phyloP scores from a whole-genome alignment of 2,329 filamentous ascomycete species.

The Aureobasidium vineae region DNA sequence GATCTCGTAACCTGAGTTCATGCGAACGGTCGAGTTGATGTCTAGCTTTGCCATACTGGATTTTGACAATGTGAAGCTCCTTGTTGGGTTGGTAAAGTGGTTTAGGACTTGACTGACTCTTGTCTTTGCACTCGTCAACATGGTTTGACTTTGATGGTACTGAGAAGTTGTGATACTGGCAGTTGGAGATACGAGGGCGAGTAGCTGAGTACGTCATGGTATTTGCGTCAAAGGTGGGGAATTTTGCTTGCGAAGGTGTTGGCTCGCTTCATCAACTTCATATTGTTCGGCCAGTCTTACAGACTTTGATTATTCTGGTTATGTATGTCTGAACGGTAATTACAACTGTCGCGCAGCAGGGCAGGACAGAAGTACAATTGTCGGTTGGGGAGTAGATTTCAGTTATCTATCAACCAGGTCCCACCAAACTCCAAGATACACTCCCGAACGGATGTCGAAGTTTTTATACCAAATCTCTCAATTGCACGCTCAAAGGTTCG shows the following conservation, averaged over 20 bases:
- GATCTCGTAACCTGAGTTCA: constrained; percentile 62
- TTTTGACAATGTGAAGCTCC: not conserved
- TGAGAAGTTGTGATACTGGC: not conserved
- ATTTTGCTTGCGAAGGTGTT: not conserved
- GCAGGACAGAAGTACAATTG: not conserved
- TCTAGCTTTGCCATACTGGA: constrained; percentile 23
- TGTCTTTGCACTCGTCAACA: constrained; percentile 3
- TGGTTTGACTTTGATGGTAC: constrained; percentile 11
- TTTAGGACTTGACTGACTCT: not conserved
- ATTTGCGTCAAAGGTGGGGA: not conserved
- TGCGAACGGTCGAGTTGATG: constrained; percentile 46
- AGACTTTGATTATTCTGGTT: not conserved
- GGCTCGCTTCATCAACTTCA: not conserved
- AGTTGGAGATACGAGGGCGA: not conserved
- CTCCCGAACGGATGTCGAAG: not conserved
- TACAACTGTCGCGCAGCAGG: not conserved
- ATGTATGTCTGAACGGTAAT: not conserved
- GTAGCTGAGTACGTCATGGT: constrained; percentile 3
- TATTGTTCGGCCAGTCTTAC: not conserved
- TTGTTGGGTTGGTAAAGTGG: not conserved
- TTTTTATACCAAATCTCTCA: not conserved
- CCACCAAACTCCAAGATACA: not conserved
- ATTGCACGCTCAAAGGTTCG: not conserved
- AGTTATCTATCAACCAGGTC: not conserved
- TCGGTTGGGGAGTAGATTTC: not conserved